Percentiles rank a stretch among this genome's conserved stretches.
Conservation (phyloP, 192 early-diverging fungal genomes). For the Piromyces finnis region DNA sequence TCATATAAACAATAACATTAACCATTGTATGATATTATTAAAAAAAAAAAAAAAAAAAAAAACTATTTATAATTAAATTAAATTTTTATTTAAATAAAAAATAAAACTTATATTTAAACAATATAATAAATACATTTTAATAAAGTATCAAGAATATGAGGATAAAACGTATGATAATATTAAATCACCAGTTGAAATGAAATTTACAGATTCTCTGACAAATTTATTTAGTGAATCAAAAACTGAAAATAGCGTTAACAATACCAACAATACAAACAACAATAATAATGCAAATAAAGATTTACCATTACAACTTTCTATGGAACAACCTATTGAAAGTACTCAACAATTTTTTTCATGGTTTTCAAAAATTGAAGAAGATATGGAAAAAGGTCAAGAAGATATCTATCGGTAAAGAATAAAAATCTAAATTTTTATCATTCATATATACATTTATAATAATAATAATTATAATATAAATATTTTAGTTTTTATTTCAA, state of each 20-base stretch:
- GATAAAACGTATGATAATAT: background rate
- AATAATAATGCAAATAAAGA: background rate
- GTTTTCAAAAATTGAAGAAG: conserved; percentile 62
- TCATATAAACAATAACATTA: too few species aligned
- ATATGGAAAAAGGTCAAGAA: conserved; percentile 76
- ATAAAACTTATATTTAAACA: too few species aligned
- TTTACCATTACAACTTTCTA: background rate
- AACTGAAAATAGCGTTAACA: background rate
- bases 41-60: too few species aligned
- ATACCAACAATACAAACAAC: background rate
- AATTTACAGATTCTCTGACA: background rate
- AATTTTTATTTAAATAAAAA: too few species aligned
- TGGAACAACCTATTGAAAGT: conserved; percentile 53
- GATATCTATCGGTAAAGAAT: conserved; percentile 51
- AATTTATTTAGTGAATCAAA: background rate
- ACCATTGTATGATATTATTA: too few species aligned
- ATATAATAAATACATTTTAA: too few species aligned
- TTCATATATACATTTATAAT: too few species aligned
- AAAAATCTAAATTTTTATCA: too few species aligned
- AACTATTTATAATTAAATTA: too few species aligned
- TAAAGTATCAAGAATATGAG: background rate
- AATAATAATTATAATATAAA: too few species aligned
- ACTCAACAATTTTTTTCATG: conserved; percentile 89
- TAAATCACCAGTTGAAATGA: background rate
- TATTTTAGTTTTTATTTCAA: too few species aligned